phyloP scores from a whole-genome alignment of 345 rosid genomes.

The Syzygium aqueum region DNA sequence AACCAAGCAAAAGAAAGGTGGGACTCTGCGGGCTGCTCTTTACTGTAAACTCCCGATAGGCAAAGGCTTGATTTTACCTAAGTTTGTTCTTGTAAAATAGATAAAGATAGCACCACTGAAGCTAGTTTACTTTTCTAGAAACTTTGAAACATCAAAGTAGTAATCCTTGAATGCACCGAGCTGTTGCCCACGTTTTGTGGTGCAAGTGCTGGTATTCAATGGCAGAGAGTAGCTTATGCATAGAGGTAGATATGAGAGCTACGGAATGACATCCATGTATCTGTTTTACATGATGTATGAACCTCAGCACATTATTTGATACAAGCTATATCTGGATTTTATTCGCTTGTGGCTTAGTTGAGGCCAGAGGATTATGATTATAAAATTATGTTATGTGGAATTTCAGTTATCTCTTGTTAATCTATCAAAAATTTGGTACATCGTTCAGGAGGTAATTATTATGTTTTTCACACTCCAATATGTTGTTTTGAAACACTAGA shows the following conservation, averaged over 20 bases:
- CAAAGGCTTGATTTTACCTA: background rate
- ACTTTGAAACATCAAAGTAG: background rate
- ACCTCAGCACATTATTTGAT: background rate
- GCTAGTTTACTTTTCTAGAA: background rate
- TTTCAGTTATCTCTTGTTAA: background rate
- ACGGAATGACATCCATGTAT: background rate
- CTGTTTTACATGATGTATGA: background rate
- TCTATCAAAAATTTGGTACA: background rate
- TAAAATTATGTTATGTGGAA: background rate
- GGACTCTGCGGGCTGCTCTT: background rate
- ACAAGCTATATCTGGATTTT: background rate
- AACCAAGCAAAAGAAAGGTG: background rate
- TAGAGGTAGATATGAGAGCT: background rate
- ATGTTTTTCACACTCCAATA: background rate
- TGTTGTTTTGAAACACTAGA: background rate
- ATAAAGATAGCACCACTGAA: background rate
- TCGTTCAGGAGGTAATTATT: background rate
- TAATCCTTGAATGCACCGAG: background rate
- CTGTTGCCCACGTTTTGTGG: background rate
- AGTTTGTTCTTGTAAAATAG: background rate
- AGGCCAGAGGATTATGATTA: background rate
- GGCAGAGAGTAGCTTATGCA: background rate
- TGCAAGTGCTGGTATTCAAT: background rate
- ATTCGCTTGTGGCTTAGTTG: background rate
- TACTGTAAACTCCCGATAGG: background rate